Conservation (phyloP, 2,329 filamentous ascomycete species). For the Nannizziopsis barbatae region DNA sequence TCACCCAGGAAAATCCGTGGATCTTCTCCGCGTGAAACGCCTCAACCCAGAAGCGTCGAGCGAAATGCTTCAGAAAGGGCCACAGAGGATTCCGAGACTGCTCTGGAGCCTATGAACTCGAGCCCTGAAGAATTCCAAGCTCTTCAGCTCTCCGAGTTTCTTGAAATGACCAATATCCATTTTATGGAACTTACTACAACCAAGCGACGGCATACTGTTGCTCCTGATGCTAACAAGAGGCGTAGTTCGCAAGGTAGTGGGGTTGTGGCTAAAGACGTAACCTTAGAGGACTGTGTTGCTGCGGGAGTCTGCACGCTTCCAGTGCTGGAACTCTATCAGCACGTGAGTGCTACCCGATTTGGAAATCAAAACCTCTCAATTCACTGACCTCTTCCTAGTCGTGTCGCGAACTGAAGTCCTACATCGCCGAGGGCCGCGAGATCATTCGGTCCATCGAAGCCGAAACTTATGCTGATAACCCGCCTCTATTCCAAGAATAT, state of each 20-base stretch:
- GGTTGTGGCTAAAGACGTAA: slow-evolving; percentile 23
- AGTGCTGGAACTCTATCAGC: slow-evolving; percentile 88
- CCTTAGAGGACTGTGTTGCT: slow-evolving; percentile 66
- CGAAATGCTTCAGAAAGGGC: background rate
- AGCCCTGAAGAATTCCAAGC: slow-evolving; percentile 37
- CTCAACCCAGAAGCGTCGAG: slow-evolving; percentile 20
- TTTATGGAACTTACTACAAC: slow-evolving; percentile 99
- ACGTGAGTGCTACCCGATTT: slow-evolving; percentile 43
- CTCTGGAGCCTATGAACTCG: background rate
- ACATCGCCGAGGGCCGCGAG: slow-evolving; percentile 82
- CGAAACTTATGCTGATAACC: slow-evolving; percentile 81
- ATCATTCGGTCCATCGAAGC: slow-evolving; percentile 85
- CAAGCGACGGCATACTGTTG: slow-evolving; percentile 76
- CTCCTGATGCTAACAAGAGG: slow-evolving; percentile 39
- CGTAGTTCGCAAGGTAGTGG: slow-evolving; percentile 19
- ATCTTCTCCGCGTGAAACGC: slow-evolving; percentile 21
- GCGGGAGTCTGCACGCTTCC: slow-evolving; percentile 85
- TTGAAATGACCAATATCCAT: slow-evolving; percentile 89
- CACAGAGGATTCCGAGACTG: slow-evolving; percentile 24
- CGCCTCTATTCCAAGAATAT: slow-evolving; percentile 83
- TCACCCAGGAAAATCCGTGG: slow-evolving; percentile 22
- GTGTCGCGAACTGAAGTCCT: slow-evolving; percentile 89
- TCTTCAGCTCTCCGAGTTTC: slow-evolving; percentile 81
- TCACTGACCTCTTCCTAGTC: slow-evolving; percentile 38
- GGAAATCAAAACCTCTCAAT: slow-evolving; percentile 4